These are phyloP conservation scores for Helenozyma rhizophorensis DNA, from an alignment of 805 yeast genomes.

Conservation along the genomic window DNA sequence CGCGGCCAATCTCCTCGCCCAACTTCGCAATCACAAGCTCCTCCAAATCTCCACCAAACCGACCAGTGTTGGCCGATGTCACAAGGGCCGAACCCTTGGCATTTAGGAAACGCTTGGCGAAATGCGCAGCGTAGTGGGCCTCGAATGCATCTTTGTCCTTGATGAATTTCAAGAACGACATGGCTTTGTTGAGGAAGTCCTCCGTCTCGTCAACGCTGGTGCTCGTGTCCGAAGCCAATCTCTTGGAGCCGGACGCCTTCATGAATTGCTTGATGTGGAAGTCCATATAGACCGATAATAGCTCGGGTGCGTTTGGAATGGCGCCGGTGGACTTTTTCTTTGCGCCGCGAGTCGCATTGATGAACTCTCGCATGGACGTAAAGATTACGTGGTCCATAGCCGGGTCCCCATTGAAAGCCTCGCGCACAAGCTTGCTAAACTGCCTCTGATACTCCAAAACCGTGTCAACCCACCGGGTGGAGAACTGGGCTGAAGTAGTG, in stretches of 20 bases:
- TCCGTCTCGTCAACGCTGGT: slow-evolving; percentile 21
- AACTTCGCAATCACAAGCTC: slow-evolving; percentile 61
- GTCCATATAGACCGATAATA: slow-evolving; percentile 39
- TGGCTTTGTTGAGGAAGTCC: slow-evolving; percentile 48
- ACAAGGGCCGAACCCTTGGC: slow-evolving; percentile 23
- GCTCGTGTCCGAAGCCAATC: slow-evolving; percentile 4
- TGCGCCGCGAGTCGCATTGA: slow-evolving; percentile 50
- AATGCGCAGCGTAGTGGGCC: slow-evolving; percentile 75
- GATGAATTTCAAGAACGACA: slow-evolving; percentile 61
- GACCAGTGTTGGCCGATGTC: slow-evolving; percentile 1
- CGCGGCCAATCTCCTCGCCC: slow-evolving; percentile 65
- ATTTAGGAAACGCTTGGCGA: slow-evolving; percentile 68
- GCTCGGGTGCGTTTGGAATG: slow-evolving; percentile 33
- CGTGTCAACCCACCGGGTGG: slow-evolving; percentile 64
- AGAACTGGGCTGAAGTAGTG: slow-evolving; percentile 43
- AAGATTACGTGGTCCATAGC: slow-evolving; percentile 53
- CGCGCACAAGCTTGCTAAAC: slow-evolving; percentile 44
- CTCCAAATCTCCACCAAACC: slow-evolving; percentile 49
- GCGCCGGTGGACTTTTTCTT: slow-evolving; percentile 36
- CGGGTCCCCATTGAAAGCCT: slow-evolving; percentile 47
- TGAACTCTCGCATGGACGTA: slow-evolving; percentile 55
- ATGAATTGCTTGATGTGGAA: slow-evolving; percentile 32
- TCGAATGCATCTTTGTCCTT: slow-evolving; percentile 86
- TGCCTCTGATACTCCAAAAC: slow-evolving; percentile 50
- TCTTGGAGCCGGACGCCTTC: slow-evolving; percentile 19